phyloP scores from a whole-genome alignment of 2,329 filamentous ascomycete species.

The Elsinoe perseae region DNA sequence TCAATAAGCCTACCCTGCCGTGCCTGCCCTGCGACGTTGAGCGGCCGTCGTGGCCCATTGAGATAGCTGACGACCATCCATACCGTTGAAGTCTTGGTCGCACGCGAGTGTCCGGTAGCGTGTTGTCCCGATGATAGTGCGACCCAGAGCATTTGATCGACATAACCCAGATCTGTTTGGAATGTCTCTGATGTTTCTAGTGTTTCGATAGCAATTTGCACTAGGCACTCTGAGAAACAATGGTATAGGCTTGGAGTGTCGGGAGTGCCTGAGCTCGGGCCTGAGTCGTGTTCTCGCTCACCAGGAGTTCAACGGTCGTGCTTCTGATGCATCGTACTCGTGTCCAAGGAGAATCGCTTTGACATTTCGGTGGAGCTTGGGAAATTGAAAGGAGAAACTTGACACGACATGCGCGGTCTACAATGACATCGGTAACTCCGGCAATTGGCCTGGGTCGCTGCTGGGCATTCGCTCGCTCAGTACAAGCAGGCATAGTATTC shows the following conservation, averaged over 20 bases:
- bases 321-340: not conserved
- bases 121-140: not conserved
- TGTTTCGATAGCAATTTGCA: not conserved
- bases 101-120: constrained; percentile 6
- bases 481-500: too few relatives aligned
- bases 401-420: not conserved
- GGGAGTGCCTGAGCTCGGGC: not conserved
- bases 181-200: not conserved
- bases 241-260: not conserved
- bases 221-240: not conserved
- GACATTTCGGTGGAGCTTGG: not conserved
- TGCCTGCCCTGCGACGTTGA: not conserved
- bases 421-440: too few relatives aligned
- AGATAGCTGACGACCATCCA: constrained; percentile 1
- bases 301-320: constrained; percentile 12
- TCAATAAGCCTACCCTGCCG: not conserved
- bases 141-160: not conserved
- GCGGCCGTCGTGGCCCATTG: not conserved
- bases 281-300: constrained; percentile 2
- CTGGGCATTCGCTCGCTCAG: too few relatives aligned
- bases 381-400: constrained; percentile 11
- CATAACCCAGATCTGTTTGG: not conserved
- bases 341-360: not conserved
- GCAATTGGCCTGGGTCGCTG: too few relatives aligned
- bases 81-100: constrained; percentile 2